Conservation (phyloP, 371 early-diverging fungal species). For the Mucor indicus region DNA sequence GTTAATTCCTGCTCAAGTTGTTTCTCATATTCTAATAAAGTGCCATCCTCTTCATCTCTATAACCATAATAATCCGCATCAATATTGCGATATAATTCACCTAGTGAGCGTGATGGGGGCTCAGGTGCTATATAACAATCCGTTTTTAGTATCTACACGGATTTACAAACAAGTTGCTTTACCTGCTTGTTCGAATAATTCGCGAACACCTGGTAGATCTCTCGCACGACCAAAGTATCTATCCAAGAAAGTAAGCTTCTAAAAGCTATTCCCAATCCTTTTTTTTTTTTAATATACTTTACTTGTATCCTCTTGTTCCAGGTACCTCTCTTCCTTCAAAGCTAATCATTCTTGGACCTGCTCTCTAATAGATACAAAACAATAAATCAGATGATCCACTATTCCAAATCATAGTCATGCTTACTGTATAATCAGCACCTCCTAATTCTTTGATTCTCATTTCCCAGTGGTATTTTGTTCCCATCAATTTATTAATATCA, state of each 20-base stretch:
- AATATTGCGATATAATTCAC: conserved; percentile 75
- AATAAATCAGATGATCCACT: no score
- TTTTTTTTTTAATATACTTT: conserved; percentile 12
- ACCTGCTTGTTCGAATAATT: conserved; percentile 79
- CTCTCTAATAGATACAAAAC: conserved; percentile 41
- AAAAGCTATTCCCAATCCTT: background rate
- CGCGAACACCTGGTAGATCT: conserved; percentile 93
- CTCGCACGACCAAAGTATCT: conserved; percentile 97
- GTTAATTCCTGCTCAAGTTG: conserved; percentile 50
- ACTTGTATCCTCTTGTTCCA: conserved; percentile 92
- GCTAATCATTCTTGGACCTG: conserved; percentile 77
- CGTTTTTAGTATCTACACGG: background rate
- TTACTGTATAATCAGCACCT: conserved; percentile 90
- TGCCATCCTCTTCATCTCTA: conserved; percentile 89
- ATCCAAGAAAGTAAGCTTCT: background rate
- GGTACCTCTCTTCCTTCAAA: conserved; percentile 89
- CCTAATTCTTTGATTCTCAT: conserved; percentile 87
- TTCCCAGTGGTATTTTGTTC: conserved; percentile 94
- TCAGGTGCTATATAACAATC: conserved; percentile 17
- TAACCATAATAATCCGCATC: conserved; percentile 97
- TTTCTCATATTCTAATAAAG: conserved; percentile 76
- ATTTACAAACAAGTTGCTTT: background rate
- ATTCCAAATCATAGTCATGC: no score
- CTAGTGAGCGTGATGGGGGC: conserved; percentile 51
- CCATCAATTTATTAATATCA: conserved; percentile 89